A percentile compares a stretch with the other conserved stretches of the same genome.
Conservation (phyloP, 805 yeast genomes). For the Metschnikowia bowlesiae region DNA sequence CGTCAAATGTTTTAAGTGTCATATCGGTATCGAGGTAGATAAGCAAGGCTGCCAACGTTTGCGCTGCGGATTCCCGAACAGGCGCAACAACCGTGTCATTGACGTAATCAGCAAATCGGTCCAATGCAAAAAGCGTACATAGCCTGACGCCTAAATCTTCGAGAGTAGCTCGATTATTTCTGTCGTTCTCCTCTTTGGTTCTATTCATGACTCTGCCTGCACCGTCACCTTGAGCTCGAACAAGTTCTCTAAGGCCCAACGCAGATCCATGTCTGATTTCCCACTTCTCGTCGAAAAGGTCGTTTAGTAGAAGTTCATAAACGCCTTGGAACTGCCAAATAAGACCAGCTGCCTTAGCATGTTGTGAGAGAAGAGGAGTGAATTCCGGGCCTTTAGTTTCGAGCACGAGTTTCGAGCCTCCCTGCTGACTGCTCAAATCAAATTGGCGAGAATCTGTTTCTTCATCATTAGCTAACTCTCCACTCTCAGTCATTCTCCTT, state of each 20-base stretch:
- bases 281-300: constrained; percentile 84
- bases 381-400: constrained; percentile 68
- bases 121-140: constrained; percentile 83
- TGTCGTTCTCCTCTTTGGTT: constrained; percentile 55
- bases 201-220: constrained; percentile 78
- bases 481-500: constrained; percentile 44
- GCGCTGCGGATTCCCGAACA: constrained; percentile 95
- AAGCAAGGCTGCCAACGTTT: constrained; percentile 82
- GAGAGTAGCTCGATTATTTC: constrained; percentile 60
- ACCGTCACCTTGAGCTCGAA: constrained; percentile 75
- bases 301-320: constrained; percentile 73
- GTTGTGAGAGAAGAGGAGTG: constrained; percentile 65
- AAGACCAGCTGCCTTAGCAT: constrained; percentile 63
- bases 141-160: constrained; percentile 87
- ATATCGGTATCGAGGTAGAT: constrained; percentile 62
- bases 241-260: constrained; percentile 82
- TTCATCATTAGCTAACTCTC: constrained; percentile 21
- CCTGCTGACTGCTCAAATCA: constrained; percentile 73
- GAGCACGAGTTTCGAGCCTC: constrained; percentile 76
- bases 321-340: constrained; percentile 96
- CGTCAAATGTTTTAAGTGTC: constrained; percentile 58
- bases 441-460: constrained; percentile 31
- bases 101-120: constrained; percentile 94
- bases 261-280: constrained; percentile 95
- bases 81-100: constrained; percentile 98